phyloP scores from a whole-genome alignment of 163 green algal genomes.

The Chloroidium sp. region DNA sequence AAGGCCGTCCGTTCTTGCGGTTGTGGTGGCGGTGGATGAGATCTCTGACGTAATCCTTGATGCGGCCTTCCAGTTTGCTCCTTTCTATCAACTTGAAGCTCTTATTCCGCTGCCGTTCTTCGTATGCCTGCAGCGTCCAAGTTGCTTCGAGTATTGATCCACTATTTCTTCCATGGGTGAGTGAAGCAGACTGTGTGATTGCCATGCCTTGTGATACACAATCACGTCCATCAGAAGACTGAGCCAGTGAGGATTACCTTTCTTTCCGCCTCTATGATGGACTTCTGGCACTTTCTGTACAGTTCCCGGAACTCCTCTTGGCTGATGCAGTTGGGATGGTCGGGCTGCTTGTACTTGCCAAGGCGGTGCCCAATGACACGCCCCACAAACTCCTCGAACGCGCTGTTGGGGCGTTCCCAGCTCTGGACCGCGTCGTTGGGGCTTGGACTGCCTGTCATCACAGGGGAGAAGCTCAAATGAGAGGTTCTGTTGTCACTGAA shows the following conservation, averaged over 20 bases:
- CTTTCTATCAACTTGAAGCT: slow-evolving; percentile 55
- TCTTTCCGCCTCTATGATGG: slow-evolving; percentile 53
- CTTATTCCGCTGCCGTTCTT: slow-evolving; percentile 26
- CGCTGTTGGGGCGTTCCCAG: slow-evolving; percentile 47
- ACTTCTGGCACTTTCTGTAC: slow-evolving; percentile 34
- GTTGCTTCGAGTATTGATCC: not conserved
- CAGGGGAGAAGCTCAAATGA: too few relatives aligned
- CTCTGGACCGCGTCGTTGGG: slow-evolving; percentile 12
- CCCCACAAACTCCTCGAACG: slow-evolving; percentile 57
- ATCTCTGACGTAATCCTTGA: slow-evolving; percentile 62
- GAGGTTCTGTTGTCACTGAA: too few relatives aligned
- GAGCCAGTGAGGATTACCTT: not conserved
- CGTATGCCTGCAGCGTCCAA: slow-evolving; percentile 31
- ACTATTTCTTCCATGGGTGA: not conserved
- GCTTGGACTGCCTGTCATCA: not conserved
- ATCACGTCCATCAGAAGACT: not conserved
- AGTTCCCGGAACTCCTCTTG: slow-evolving; percentile 28
- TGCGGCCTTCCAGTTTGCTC: slow-evolving; percentile 57
- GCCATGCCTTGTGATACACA: not conserved
- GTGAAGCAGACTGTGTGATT: not conserved
- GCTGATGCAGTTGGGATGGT: slow-evolving; percentile 40
- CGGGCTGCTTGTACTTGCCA: slow-evolving; percentile 54
- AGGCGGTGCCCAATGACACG: slow-evolving; percentile 49
- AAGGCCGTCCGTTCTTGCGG: not conserved
- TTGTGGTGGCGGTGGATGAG: not conserved